Conservation (phyloP, 352 stramenopile genomes). For the Elongisporangium undulatum region DNA sequence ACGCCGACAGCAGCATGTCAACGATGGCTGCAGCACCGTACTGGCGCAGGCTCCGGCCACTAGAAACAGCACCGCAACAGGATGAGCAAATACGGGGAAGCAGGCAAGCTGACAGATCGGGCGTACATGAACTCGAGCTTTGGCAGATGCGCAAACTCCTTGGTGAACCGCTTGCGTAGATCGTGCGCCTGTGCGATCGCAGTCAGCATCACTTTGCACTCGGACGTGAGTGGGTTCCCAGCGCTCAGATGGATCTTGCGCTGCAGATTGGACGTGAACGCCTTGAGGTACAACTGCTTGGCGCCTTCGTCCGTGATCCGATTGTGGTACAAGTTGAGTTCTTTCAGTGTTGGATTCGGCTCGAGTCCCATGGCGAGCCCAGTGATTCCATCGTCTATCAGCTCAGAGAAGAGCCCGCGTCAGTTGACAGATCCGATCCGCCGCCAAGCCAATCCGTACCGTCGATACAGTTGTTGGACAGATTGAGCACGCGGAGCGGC, state of each 20-base stretch:
- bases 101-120: too few relatives aligned
- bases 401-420: neutral
- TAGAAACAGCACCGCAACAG: constrained; percentile 3
- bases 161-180: constrained; percentile 43
- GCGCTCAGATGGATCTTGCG: constrained; percentile 29
- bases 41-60: constrained; percentile 33
- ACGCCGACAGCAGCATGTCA: constrained; percentile 25
- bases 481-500: constrained; percentile 34
- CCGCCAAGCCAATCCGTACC: constrained; percentile 26
- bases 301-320: constrained; percentile 42
- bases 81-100: too few relatives aligned
- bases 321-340: constrained; percentile 51
- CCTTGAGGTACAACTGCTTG: constrained; percentile 44
- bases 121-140: constrained; percentile 32
- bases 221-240: constrained; percentile 36
- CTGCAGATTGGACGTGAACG: constrained; percentile 39
- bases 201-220: constrained; percentile 43
- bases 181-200: constrained; percentile 55
- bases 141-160: constrained; percentile 29
- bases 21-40: constrained; percentile 43
- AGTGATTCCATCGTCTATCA: constrained; percentile 28
- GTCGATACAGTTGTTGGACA: constrained; percentile 47
- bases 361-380: constrained; percentile 43
- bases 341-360: constrained; percentile 29
- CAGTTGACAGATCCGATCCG: too few relatives aligned